Evolutionary conservation across 352 stramenopile genomes (phyloP).

Genomic region (Aphanomyces euteiches): DNA sequence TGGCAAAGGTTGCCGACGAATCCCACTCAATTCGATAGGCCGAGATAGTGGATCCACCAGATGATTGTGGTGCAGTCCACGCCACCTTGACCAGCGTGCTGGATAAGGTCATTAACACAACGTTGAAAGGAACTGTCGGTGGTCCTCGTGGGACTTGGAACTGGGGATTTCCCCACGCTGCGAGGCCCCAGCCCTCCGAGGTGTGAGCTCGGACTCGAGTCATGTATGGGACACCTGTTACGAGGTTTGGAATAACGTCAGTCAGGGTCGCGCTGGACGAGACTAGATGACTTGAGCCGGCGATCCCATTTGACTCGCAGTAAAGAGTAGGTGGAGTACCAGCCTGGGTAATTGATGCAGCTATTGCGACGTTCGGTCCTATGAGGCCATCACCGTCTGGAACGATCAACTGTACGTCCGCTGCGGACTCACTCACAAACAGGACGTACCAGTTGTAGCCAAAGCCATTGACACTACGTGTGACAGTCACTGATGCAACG

Average conservation of each 20-base stretch:
- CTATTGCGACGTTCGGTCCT: slow-evolving; percentile 81
- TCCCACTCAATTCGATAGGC: slow-evolving; percentile 95
- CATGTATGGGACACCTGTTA: slow-evolving; percentile 56
- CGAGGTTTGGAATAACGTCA: slow-evolving; percentile 47
- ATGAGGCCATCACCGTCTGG: slow-evolving; percentile 90
- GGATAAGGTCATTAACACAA: slow-evolving; percentile 57
- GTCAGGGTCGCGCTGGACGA: slow-evolving; percentile 32
- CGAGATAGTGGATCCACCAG: slow-evolving; percentile 71
- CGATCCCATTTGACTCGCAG: slow-evolving; percentile 48
- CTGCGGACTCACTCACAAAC: slow-evolving; percentile 86
- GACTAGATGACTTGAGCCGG: slow-evolving; percentile 41
- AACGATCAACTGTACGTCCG: slow-evolving; percentile 74
- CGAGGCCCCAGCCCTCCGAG: slow-evolving; percentile 53
- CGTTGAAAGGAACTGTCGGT: slow-evolving; percentile 37
- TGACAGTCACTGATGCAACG: slow-evolving; percentile 86
- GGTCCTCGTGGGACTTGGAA: slow-evolving; percentile 57
- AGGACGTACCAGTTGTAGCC: slow-evolving; percentile 95
- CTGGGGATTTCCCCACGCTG: slow-evolving; percentile 42
- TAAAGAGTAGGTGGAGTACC: slow-evolving; percentile 80
- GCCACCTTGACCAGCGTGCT: slow-evolving; percentile 69
- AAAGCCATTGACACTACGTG: slow-evolving; percentile 86
- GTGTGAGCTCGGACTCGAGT: slow-evolving; percentile 65
- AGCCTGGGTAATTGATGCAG: slow-evolving; percentile 57
- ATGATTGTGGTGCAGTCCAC: slow-evolving; percentile 56
- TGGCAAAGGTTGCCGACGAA: slow-evolving; percentile 55